phyloP scores from a whole-genome alignment of 345 rosid genomes.

The Clausena lansium region DNA sequence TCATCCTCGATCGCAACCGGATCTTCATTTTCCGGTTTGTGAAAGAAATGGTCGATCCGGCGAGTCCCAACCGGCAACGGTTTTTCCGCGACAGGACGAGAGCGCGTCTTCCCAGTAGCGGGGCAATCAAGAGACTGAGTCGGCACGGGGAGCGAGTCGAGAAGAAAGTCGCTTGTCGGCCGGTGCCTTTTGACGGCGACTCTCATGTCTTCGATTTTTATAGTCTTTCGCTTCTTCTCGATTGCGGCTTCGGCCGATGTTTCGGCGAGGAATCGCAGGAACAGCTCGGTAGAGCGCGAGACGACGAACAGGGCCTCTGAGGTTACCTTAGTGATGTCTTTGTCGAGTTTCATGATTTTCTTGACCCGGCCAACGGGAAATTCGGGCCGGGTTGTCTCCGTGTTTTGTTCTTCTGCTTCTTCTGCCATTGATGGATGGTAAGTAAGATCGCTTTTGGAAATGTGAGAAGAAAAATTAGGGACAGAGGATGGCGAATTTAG shows the following conservation, averaged over 20 bases:
- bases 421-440: constrained; percentile 51
- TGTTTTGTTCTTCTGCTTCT: constrained; percentile 55
- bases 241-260: constrained; percentile 47
- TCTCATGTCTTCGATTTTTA: constrained; percentile 66
- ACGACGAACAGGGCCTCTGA: constrained; percentile 75
- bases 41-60: constrained; percentile 69
- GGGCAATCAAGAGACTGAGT: constrained; percentile 28
- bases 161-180: constrained; percentile 77
- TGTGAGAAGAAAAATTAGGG: no score
- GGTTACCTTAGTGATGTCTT: constrained; percentile 77
- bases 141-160: constrained; percentile 75
- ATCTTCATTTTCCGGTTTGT: constrained; percentile 36
- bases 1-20: constrained; percentile 32
- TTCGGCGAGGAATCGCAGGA: constrained; percentile 75
- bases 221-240: constrained; percentile 72
- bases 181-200: constrained; percentile 70
- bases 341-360: constrained; percentile 84
- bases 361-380: constrained; percentile 71
- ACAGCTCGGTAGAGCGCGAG: constrained; percentile 58
- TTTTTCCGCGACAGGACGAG: constrained; percentile 27
- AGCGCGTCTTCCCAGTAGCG: constrained; percentile 19
- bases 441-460: neutral
- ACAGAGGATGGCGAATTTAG: neutral
- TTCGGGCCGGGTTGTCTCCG: constrained; percentile 35
- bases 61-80: constrained; percentile 48